Percentiles rank a stretch among this genome's conserved stretches.
Evolutionary conservation across 2,329 filamentous ascomycete species (phyloP).

Genomic region (Hymenoscyphus scutula): DNA sequence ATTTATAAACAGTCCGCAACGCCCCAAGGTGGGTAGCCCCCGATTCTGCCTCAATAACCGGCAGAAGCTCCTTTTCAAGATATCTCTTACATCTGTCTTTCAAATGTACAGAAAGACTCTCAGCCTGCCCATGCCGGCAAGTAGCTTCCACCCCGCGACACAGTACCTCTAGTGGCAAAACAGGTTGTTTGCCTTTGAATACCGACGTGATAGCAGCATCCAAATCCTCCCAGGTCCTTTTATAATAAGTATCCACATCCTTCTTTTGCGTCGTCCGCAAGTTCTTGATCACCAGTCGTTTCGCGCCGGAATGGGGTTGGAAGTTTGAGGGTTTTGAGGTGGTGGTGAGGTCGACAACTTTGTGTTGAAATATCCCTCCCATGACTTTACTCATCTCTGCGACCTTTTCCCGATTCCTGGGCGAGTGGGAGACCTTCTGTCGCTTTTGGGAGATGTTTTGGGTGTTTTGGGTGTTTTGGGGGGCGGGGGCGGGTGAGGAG

Average conservation of each 20-base stretch:
- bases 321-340: constrained; percentile 45
- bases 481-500: constrained; percentile 11
- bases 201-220: constrained; percentile 70
- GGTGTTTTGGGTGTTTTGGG: constrained; percentile 1
- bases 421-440: constrained; percentile 67
- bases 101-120: constrained; percentile 65
- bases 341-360: constrained; percentile 28
- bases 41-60: constrained; percentile 49
- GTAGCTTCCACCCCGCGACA: constrained; percentile 91
- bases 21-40: constrained; percentile 59
- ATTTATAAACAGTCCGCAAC: constrained; percentile 52
- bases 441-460: constrained; percentile 51
- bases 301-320: constrained; percentile 73
- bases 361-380: constrained; percentile 19
- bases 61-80: constrained; percentile 60
- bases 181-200: constrained; percentile 62
- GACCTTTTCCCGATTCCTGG: background rate
- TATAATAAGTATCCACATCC: constrained; percentile 75
- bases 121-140: constrained; percentile 74
- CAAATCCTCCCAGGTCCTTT: constrained; percentile 71
- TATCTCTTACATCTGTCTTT: constrained; percentile 65
- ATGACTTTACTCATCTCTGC: constrained; percentile 28
- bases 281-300: constrained; percentile 92
- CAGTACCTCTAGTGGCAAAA: constrained; percentile 79
- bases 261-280: constrained; percentile 58